Base-by-base conservation (phyloP, 495 filamentous ascomycete genomes). In the Penicillium bialowiezense region DNA sequence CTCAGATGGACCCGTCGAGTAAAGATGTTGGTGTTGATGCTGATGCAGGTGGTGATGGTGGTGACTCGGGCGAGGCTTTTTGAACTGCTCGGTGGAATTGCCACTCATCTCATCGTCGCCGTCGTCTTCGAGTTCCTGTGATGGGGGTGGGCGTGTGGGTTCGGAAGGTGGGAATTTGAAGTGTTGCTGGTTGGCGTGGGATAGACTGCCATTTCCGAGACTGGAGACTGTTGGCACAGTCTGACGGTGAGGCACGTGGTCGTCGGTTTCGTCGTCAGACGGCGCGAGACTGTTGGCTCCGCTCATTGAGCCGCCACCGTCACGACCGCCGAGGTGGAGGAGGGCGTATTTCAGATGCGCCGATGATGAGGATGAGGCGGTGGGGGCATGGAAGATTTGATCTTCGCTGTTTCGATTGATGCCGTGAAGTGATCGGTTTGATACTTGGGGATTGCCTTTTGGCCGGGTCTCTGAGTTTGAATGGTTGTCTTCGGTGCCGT, bases 41-140 rank as follows among this genome's bases (percentile, higher is more conserved):
- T n/a, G n/a, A n/a, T n/a, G n/a, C n/a, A n/a, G n/a, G n/a, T 65
- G 58, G 31, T 63, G 52, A 14, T 62, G 57, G 21, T 51, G 55
- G 34, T 65, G 55, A 31, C 69, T 60, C 7, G 61, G 48, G 3
- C 62, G 62, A 29, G 50, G 36, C 12, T 61, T 62, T 32, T 59
- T 62, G 1, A 26, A 41, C 29, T 60, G 60, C 10, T 63, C 60
- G 1, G 51, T 51, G 32, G 54, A 56, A n/a, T 51, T 48, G 7
- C 67, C 66, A 29, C 75, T 76, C 19, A 75, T 69, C 39, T 76
- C 70, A 42, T 84, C 76, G 34, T 83, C 79, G 33, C 72, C 74
- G 42, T 80, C 75, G 32, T 69, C 65, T 48, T 66, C 73, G 17
- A 67, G 47, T 33, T 77, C 72, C 35, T 77, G 71, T 0, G 60